These are phyloP conservation scores for Saksenaea vasiformis DNA, from an alignment of 371 early-diverging fungal genomes.

Conservation along the genomic window DNA sequence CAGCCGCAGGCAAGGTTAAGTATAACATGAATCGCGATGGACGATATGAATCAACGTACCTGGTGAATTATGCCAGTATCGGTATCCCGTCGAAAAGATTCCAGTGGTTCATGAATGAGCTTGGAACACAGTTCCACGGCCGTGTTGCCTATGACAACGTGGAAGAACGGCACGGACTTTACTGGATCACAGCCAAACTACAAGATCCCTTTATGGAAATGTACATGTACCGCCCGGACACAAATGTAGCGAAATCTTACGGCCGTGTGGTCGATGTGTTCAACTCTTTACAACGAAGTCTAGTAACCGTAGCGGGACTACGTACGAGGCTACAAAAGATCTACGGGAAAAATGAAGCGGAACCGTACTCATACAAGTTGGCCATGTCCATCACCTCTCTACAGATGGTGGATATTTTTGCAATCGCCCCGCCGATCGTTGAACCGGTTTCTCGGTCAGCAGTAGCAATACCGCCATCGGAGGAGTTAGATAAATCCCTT, in stretches of 20 bases:
- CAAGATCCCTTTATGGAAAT: neutral
- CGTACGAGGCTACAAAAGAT: neutral
- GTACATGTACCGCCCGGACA: neutral
- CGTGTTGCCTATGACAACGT: neutral
- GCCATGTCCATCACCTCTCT: neutral
- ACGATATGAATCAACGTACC: neutral
- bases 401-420: neutral
- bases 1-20: conserved; percentile 58
- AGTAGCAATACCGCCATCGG: neutral
- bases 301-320: neutral
- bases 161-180: neutral
- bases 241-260: neutral
- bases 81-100: neutral
- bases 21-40: conserved; percentile 21
- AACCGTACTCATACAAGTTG: neutral
- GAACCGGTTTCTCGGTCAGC: neutral
- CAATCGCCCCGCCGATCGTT: neutral
- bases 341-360: neutral
- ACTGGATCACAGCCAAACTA: neutral
- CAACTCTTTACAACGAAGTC: neutral
- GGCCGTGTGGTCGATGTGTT: neutral
- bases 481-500: too few species aligned
- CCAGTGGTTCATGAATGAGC: neutral
- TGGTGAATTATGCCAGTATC: neutral
- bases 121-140: neutral